Percentiles rank a stretch among this genome's conserved stretches.
phyloP scores from a whole-genome alignment of 2,329 filamentous ascomycete genomes.

The Fusarium incarnatum region DNA sequence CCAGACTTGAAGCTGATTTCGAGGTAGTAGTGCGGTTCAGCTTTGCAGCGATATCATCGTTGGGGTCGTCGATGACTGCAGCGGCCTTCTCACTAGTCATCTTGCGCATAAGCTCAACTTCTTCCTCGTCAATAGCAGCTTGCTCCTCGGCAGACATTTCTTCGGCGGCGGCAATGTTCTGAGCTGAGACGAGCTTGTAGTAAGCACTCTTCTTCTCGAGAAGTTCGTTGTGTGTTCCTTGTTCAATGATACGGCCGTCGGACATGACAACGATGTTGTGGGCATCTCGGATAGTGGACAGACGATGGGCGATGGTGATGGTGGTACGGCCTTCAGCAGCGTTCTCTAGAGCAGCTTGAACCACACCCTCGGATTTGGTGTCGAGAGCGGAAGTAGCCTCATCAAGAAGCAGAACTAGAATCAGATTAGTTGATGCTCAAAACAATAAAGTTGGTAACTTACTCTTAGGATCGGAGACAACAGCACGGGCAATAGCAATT shows the following conservation, averaged over 20 bases:
- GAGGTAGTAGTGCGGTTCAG: conserved; percentile 66
- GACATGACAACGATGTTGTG: conserved; percentile 97
- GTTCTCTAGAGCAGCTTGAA: conserved; percentile 90
- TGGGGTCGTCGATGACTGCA: conserved; percentile 64
- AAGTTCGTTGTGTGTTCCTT: conserved; percentile 87
- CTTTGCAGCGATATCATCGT: conserved; percentile 70
- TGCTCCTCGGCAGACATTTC: conserved; percentile 64
- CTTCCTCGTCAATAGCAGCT: conserved; percentile 60
- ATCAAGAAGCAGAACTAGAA: conserved; percentile 81
- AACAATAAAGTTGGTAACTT: conserved; percentile 40
- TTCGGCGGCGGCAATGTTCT: conserved; percentile 77
- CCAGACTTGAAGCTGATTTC: conserved; percentile 75
- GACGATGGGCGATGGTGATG: conserved; percentile 93
- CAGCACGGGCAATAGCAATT: conserved; percentile 90
- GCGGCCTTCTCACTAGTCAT: conserved; percentile 56
- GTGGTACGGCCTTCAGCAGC: conserved; percentile 90
- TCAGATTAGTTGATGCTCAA: conserved; percentile 12
- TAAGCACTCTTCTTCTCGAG: conserved; percentile 79
- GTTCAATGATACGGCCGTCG: conserved; percentile 86
- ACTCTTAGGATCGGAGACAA: conserved; percentile 89
- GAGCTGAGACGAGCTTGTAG: conserved; percentile 86
- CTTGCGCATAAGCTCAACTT: conserved; percentile 64
- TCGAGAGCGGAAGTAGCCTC: conserved; percentile 95
- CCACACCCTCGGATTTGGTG: conserved; percentile 92
- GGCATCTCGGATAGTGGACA: conserved; percentile 93